Evolutionary conservation across 305 asterid species (phyloP), one percentile per base, ranked within the genome.

Genomic region (Stenogyne calaminthoides): DNA sequence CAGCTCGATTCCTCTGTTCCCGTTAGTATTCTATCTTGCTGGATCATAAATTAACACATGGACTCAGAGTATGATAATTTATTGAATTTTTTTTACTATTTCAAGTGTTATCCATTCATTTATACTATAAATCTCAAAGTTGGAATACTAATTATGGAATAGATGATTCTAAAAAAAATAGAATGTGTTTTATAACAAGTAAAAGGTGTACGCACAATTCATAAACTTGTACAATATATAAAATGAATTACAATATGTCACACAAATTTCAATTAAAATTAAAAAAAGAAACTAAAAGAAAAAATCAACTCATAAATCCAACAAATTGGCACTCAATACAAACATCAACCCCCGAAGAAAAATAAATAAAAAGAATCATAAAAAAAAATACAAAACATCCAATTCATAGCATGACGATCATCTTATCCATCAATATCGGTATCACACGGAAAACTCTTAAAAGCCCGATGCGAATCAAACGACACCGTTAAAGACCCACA

Each of bases 361-460:
- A 63, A 18, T 46, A n/a, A n/a, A 29, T 32, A 7, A 57, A 57
- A 12, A 40, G 14, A 19, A 49, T 5, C 47, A 25, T 8, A 64
- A 67, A 19, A 18, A 37, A 71, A 5, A 56, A 55, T 27, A 44
- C 11, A 9, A 71, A n/a, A 44, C 10, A 4, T 39, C 46, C 9
- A 7, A 11, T 34, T 16, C 1, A 18, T 10, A 10, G 20, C 40
- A n/a, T 7, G 34, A 42, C 14, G 2, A 1, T 2, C 1, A 18
- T 9, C 27, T 75, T 56, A 80, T 58, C 51, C 74, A 76, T 78
- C 85, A 46, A 82, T 58, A 80, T 91, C 97, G 2, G 80, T 61
- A 34, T 91, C 91, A 72, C 98, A 94, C 0, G 7, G 19, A 49
- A 79, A 85, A 77, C 82, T 80, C 70, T 82, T 39, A 67, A 84